Conservation (phyloP, 1,284 basidiomycete genomes). For the Cryptococcus sp. region DNA sequence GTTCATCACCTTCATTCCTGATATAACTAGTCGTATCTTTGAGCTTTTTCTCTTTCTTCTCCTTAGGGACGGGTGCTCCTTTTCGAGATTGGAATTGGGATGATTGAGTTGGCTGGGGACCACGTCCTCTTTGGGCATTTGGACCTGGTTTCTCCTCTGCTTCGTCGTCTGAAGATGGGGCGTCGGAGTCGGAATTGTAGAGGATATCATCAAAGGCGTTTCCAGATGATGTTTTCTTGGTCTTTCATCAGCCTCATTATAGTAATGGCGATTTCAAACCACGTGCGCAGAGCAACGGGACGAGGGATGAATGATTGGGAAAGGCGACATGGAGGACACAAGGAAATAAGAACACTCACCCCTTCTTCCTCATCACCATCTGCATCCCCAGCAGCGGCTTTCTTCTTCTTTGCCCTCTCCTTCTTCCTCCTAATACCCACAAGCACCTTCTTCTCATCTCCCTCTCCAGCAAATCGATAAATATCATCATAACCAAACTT, state of each 20-base stretch:
- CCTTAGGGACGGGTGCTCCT: slow-evolving; percentile 3
- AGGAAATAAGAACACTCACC: too few relatives aligned
- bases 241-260: background rate
- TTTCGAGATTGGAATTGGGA: background rate
- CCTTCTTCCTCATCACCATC: slow-evolving; percentile 55
- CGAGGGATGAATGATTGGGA: too few relatives aligned
- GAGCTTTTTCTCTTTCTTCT: slow-evolving; percentile 19
- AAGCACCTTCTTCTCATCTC: slow-evolving; percentile 70
- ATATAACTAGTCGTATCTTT: slow-evolving; percentile 53
- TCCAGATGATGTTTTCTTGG: slow-evolving; percentile 52
- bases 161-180: slow-evolving; percentile 70
- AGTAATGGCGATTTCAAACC: too few relatives aligned
- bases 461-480: slow-evolving; percentile 57
- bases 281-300: too few relatives aligned
- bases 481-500: slow-evolving; percentile 86
- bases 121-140: slow-evolving; percentile 31
- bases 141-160: slow-evolving; percentile 39
- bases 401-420: slow-evolving; percentile 77
- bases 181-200: slow-evolving; percentile 87
- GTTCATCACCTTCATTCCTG: slow-evolving; percentile 84
- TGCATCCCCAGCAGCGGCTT: slow-evolving; percentile 55
- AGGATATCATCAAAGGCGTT: slow-evolving; percentile 94
- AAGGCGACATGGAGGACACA: too few relatives aligned
- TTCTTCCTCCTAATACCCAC: slow-evolving; percentile 87
- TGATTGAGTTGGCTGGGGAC: slow-evolving; percentile 12